Evolutionary conservation across 306 rosid species (phyloP).

Genomic region (Medicago arabica): DNA sequence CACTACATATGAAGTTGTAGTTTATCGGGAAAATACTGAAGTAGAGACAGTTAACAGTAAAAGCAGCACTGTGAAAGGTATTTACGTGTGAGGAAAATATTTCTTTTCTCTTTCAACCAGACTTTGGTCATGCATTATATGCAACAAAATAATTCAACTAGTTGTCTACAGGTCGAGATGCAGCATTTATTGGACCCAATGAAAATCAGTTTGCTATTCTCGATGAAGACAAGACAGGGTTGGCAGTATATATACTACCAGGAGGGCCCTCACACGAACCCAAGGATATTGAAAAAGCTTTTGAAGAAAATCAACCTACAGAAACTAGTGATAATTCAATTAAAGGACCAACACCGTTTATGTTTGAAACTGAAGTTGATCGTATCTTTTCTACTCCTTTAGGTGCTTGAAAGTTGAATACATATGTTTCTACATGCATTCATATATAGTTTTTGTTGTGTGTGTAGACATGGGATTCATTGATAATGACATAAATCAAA

Average conservation of each 20-base stretch:
- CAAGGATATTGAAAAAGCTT: constrained; percentile 59
- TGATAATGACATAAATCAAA: constrained; percentile 15
- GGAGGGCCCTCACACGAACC: constrained; percentile 71
- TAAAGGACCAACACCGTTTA: constrained; percentile 74
- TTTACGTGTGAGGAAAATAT: constrained; percentile 31
- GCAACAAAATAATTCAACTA: constrained; percentile 38
- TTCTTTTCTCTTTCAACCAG: constrained; percentile 40
- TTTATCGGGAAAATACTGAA: constrained; percentile 83
- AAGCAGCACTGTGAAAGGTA: constrained; percentile 86
- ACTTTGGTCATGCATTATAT: constrained; percentile 35
- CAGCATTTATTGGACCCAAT: constrained; percentile 91
- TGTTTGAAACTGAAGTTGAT: constrained; percentile 93
- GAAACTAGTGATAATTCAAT: constrained; percentile 56
- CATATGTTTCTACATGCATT: background rate
- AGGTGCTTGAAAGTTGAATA: constrained; percentile 58
- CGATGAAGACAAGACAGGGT: constrained; percentile 92
- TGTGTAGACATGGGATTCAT: constrained; percentile 28
- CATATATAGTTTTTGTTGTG: background rate
- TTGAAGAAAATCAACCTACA: constrained; percentile 66
- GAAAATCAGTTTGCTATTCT: constrained; percentile 95
- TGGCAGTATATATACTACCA: constrained; percentile 76
- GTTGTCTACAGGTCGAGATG: constrained; percentile 80
- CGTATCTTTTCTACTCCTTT: constrained; percentile 93
- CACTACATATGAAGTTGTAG: constrained; percentile 74
- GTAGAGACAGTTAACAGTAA: constrained; percentile 64